Evolutionary conservation across 192 early-diverging fungal species (phyloP), one percentile per base, ranked within the genome.

Genomic region (Mortierella antarctica): DNA sequence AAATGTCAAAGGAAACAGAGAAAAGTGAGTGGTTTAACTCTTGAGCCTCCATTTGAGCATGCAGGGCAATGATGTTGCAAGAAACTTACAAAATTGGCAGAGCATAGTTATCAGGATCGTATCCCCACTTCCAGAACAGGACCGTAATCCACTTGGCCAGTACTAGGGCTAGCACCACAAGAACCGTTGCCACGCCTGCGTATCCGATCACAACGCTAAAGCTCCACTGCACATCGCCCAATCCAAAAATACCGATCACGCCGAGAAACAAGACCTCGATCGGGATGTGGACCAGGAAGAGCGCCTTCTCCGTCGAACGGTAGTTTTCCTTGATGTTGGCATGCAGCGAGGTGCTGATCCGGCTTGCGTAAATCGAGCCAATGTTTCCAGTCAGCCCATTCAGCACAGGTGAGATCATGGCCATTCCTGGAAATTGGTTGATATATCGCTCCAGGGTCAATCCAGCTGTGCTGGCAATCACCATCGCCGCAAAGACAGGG

Each of bases 81-180:
- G 51, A 23, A 40, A 84, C 89, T 88, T 86, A 90, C 89, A 90
- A 56, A 62, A 88, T 88, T 7, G 89, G 89, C 21, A 90, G 55
- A 0, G 84, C 87, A 82, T 91, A 94, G 69, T 94, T 93, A 53
- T 94, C 93, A 15, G 92, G 93, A 62, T 94, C 92, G 61, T 94
- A 93, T 17, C 88, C 84, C 31, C 85, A 82, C 23, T 82, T 59
- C 93, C 93, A 94, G 48, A 91, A 85, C 23, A 73, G 50, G 4
- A 66, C 57, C 40, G 92, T 92, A 67, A 89, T 87, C 14, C 80
- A 69, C 52, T 89, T 87, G 9, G 87, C 90, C 54, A 94, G 69
- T 5, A 73, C 62, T 18, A 94, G 72, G 6, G 92, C 76, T 8
- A 87, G 65, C 10, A 83, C 73, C 4, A 86, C 88, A 67, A 80